Conservation (phyloP, 2,329 filamentous ascomycete species). For the Colletotrichum godetiae region DNA sequence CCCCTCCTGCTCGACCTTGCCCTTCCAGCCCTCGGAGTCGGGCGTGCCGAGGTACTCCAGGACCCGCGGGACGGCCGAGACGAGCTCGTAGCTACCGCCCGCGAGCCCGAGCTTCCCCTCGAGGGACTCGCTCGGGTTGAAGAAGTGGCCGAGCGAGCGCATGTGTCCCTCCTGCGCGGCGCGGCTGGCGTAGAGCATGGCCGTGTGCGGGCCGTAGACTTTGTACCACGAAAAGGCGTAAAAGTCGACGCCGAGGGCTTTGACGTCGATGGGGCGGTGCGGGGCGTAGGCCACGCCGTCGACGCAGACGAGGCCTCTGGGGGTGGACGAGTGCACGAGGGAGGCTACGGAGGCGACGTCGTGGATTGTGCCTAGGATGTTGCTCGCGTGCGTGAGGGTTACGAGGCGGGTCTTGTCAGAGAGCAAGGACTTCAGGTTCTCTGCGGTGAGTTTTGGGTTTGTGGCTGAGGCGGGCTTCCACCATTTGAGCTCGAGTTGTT, state of each 20-base stretch:
- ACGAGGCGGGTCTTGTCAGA: constrained; percentile 75
- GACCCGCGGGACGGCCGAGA: constrained; percentile 70
- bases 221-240: constrained; percentile 89
- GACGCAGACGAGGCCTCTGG: constrained; percentile 73
- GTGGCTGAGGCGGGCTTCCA: constrained; percentile 64
- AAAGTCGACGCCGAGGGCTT: constrained; percentile 76
- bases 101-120: constrained; percentile 77
- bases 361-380: constrained; percentile 79
- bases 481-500: constrained; percentile 75
- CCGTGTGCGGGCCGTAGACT: constrained; percentile 81
- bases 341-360: constrained; percentile 67
- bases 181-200: constrained; percentile 74
- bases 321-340: constrained; percentile 59
- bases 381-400: constrained; percentile 78
- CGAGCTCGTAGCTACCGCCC: constrained; percentile 77
- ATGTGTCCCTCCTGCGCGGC: constrained; percentile 64
- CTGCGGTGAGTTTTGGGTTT: constrained; percentile 69
- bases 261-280: constrained; percentile 76
- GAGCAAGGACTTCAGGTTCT: constrained; percentile 69
- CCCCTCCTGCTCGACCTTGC: constrained; percentile 69
- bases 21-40: constrained; percentile 56
- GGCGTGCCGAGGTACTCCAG: constrained; percentile 67
- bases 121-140: constrained; percentile 70
- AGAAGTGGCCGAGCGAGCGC: constrained; percentile 71
- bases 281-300: constrained; percentile 84